Evolutionary conservation across 768 basidiomycete genomes (phyloP), one percentile per base, ranked within the genome.

Genomic region (Amanita brunnescens): DNA sequence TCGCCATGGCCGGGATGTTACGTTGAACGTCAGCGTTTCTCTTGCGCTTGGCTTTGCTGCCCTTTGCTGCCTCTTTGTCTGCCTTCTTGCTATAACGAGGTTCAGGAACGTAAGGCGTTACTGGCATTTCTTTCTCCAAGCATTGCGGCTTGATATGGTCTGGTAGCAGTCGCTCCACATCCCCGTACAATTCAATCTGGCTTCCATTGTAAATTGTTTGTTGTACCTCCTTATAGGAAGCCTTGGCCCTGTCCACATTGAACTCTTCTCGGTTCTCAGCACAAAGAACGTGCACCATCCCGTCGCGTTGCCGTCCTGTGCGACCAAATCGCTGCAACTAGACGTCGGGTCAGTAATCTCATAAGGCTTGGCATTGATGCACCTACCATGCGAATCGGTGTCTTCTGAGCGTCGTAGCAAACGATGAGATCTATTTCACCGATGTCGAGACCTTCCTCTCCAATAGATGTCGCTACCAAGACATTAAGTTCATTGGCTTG

Each of bases 391-490:
- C 94, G 90, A 55, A 97, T 93, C 1, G 94, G 87, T 0, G 91
- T 91, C 71, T 95, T 96, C 60, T 94, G 91, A 21, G 93, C 85
- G 58, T 99, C 96, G 64, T 98, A 99, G 61, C 94, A 97, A 43
- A 97, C 72, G 51, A 97, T 95, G 61, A 93, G 74, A 63, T 99
- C 96, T 13, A 99, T 85, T 64, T 96, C 94, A 29, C 96, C 96
- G 50, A 99, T 99, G 64, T 99, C 96, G 14, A 99, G 74, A 52
- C 96, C 96, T 66, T 99, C 96, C 68, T 99, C 96, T 18, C 96
- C 96, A 49, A 99, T 91, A 3, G 88, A 95, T 4, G 96, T 98
- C 1, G 94, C 87, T 6, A 99, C 95, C 9, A 99, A 71, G 33
- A 96, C 83, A 58, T 99, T 99, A 64, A 80, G 91, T 53, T 83